A percentile compares a stretch with the other conserved stretches of the same genome.
phyloP scores from a whole-genome alignment of 1,139 yeast genomes.

The Candida sanyaensis region DNA sequence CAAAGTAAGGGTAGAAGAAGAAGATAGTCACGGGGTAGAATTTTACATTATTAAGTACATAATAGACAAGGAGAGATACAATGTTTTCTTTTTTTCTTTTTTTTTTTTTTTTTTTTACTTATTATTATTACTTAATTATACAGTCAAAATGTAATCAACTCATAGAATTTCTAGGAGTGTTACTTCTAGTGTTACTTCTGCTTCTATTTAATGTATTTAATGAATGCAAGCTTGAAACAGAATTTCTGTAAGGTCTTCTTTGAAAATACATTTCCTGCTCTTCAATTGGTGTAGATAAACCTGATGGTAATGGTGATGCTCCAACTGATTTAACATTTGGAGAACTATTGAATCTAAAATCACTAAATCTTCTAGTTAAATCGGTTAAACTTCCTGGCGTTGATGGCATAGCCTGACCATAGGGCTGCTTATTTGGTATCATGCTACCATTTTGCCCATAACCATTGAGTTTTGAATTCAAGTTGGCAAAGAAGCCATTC shows the following conservation, averaged over 20 bases:
- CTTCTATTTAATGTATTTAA: slow-evolving; percentile 44
- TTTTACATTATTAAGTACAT: background rate
- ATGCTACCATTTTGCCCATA: slow-evolving; percentile 4
- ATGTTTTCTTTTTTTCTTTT: too few relatives aligned
- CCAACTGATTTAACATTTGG: slow-evolving; percentile 17
- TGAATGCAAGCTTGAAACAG: slow-evolving; percentile 44
- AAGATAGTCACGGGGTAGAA: slow-evolving; percentile 15
- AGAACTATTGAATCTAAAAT: slow-evolving; percentile 34
- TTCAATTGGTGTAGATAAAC: slow-evolving; percentile 29
- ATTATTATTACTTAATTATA: background rate
- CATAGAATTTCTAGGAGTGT: slow-evolving; percentile 40
- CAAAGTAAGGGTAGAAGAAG: slow-evolving; percentile 60
- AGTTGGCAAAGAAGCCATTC: slow-evolving; percentile 39
- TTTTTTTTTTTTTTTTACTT: background rate
- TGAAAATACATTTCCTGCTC: slow-evolving; percentile 28
- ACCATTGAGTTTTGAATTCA: slow-evolving; percentile 15
- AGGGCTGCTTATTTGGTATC: too few relatives aligned
- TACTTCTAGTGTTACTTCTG: slow-evolving; percentile 25
- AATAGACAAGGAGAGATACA: background rate
- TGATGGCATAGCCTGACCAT: slow-evolving; percentile 27
- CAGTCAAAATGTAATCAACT: slow-evolving; percentile 20
- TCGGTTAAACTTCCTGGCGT: slow-evolving; percentile 53
- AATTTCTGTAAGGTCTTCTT: slow-evolving; percentile 25
- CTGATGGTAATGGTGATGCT: slow-evolving; percentile 24
- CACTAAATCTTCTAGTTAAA: slow-evolving; percentile 50